phyloP scores from a whole-genome alignment of 257 asterid genomes.

The Knoxia roxburghii region DNA sequence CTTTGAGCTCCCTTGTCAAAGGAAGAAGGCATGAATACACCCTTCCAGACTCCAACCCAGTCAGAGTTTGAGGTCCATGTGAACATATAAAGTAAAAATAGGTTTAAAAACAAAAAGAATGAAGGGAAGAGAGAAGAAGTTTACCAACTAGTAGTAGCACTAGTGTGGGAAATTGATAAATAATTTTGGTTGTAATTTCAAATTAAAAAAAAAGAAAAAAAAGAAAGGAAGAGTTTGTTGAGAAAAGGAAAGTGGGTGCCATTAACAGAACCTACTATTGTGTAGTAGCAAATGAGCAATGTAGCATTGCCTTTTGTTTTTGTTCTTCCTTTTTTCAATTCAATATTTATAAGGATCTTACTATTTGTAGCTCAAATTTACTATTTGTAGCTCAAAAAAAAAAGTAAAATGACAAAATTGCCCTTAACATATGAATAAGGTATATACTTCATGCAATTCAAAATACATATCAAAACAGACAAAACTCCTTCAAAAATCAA shows the following conservation, averaged over 20 bases:
- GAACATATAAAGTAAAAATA: conserved; percentile 10
- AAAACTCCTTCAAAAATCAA: too few relatives aligned
- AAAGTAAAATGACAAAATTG: too few relatives aligned
- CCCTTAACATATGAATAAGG: too few relatives aligned
- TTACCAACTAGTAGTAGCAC: not conserved
- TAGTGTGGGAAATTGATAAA: not conserved
- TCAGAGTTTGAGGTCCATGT: not conserved
- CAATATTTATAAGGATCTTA: too few relatives aligned
- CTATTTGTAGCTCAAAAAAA: too few relatives aligned
- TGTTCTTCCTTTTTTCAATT: conserved; percentile 19
- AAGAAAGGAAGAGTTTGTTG: too few relatives aligned
- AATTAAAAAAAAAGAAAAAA: too few relatives aligned
- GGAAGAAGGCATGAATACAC: not conserved
- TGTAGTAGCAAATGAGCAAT: not conserved
- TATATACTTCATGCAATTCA: too few relatives aligned
- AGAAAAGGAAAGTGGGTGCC: not conserved
- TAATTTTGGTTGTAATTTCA: not conserved
- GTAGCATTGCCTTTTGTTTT: conserved; percentile 30
- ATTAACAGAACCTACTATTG: not conserved
- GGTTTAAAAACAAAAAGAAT: not conserved
- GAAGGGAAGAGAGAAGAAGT: too few relatives aligned
- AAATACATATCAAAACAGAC: too few relatives aligned
- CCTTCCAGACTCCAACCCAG: not conserved
- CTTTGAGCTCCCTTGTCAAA: conserved; percentile 5
- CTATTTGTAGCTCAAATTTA: too few relatives aligned